Percentiles rank a stretch among this genome's conserved stretches.
Evolutionary conservation across 495 filamentous ascomycete genomes (phyloP).

Genomic region (Cercophora samala): DNA sequence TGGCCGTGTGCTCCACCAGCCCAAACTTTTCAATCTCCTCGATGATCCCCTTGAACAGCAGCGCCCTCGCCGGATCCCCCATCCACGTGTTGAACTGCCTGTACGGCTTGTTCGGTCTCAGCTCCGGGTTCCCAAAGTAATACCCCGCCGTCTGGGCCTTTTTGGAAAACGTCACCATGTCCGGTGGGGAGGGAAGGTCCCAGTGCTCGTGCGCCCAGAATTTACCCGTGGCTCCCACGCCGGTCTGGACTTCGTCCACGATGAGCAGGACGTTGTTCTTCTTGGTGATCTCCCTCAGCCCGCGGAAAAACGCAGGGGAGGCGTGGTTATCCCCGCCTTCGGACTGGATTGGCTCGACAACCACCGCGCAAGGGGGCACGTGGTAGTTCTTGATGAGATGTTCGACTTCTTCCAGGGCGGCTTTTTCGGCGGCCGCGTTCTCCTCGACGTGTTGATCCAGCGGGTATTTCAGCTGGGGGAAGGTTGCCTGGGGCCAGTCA

Average conservation of each 20-base stretch:
- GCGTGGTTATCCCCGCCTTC: slow-evolving; percentile 99
- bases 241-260: slow-evolving; percentile 98
- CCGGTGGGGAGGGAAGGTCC: slow-evolving; percentile 77
- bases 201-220: slow-evolving; percentile 99
- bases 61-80: slow-evolving; percentile 87
- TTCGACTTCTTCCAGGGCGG: slow-evolving; percentile 87
- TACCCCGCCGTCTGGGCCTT: slow-evolving; percentile 98
- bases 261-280: slow-evolving; percentile 87
- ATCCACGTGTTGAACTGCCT: slow-evolving; percentile 99
- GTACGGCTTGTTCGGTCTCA: slow-evolving; percentile 98
- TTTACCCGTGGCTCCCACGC: slow-evolving; percentile 89
- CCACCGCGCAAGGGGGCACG: slow-evolving; percentile 81
- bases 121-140: slow-evolving; percentile 83
- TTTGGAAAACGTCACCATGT: slow-evolving; percentile 99
- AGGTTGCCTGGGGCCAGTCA: slow-evolving; percentile 95
- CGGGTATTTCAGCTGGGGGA: slow-evolving; percentile 87
- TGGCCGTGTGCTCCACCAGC: slow-evolving; percentile 76
- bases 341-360: slow-evolving; percentile 96
- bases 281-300: slow-evolving; percentile 80
- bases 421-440: slow-evolving; percentile 78
- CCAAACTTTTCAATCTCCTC: slow-evolving; percentile 79
- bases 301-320: slow-evolving; percentile 85
- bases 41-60: slow-evolving; percentile 91
- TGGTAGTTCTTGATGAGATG: slow-evolving; percentile 77
- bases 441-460: slow-evolving; percentile 77